Evolutionary conservation across 2,329 filamentous ascomycete genomes (phyloP).

Genomic region (Thielaviopsis punctulata): DNA sequence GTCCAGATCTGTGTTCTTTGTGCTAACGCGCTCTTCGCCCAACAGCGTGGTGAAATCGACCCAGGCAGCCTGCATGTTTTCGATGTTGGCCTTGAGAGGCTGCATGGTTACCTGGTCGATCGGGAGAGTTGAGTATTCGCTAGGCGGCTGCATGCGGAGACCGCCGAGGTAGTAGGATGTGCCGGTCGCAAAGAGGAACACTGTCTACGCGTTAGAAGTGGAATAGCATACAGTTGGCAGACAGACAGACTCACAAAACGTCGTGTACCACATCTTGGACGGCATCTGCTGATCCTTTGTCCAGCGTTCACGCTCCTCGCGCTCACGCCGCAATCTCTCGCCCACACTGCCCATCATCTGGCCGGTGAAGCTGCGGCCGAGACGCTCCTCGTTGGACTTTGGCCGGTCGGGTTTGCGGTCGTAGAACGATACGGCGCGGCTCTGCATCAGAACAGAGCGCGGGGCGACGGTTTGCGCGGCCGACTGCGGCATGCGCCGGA

Average conservation of each 20-base stretch:
- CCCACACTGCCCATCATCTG: slow-evolving; percentile 43
- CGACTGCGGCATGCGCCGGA: neutral
- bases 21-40: slow-evolving; percentile 48
- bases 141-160: slow-evolving; percentile 31
- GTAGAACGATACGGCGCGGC: neutral
- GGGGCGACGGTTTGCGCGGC: neutral
- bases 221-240: neutral
- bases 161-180: slow-evolving; percentile 43
- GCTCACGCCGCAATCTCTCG: slow-evolving; percentile 36
- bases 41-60: slow-evolving; percentile 48
- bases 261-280: slow-evolving; percentile 31
- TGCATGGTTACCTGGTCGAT: slow-evolving; percentile 33
- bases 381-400: slow-evolving; percentile 21
- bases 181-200: slow-evolving; percentile 33
- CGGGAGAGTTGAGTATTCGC: slow-evolving; percentile 41
- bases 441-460: neutral
- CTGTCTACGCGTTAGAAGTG: slow-evolving; percentile 18
- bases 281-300: slow-evolving; percentile 22
- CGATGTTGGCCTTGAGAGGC: slow-evolving; percentile 38
- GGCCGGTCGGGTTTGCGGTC: slow-evolving; percentile 10
- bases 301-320: slow-evolving; percentile 34
- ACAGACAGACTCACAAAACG: slow-evolving; percentile 29
- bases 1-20: slow-evolving; percentile 34
- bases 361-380: slow-evolving; percentile 33
- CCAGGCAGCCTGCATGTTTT: slow-evolving; percentile 53